phyloP scores from a whole-genome alignment of 768 basidiomycete genomes.

The Dentipellis sp. region DNA sequence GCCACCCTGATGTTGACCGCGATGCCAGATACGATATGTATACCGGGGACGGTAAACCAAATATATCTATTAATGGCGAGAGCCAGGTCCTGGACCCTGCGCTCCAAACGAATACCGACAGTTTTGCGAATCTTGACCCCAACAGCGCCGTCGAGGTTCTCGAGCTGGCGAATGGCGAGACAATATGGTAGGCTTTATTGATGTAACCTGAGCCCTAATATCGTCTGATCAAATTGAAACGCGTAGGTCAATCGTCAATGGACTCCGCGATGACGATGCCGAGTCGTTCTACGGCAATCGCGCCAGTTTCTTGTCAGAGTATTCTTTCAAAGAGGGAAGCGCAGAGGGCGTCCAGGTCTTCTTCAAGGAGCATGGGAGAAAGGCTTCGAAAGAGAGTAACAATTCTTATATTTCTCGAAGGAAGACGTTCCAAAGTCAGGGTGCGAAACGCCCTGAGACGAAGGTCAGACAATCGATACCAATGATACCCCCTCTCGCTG shows the following conservation, averaged over 20 bases:
- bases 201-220: conserved; percentile 1
- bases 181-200: conserved; percentile 61
- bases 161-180: conserved; percentile 81
- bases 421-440: conserved; percentile 36
- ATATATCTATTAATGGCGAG: conserved; percentile 27
- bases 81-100: conserved; percentile 18
- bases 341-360: conserved; percentile 57
- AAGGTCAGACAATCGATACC: conserved; percentile 42
- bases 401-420: conserved; percentile 51
- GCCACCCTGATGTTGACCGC: conserved; percentile 2
- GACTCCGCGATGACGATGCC: conserved; percentile 67
- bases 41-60: conserved; percentile 42
- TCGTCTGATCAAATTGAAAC: conserved; percentile 13
- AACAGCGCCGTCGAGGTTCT: conserved; percentile 69
- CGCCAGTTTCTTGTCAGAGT: conserved; percentile 68
- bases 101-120: conserved; percentile 15
- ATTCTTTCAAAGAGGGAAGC: conserved; percentile 40
- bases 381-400: conserved; percentile 57
- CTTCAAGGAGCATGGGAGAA: conserved; percentile 66
- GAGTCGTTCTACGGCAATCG: conserved; percentile 62
- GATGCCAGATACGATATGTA: conserved; percentile 71
- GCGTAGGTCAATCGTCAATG: conserved; percentile 73
- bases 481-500: neutral
- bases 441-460: conserved; percentile 67
- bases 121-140: conserved; percentile 27